These are phyloP conservation scores for Chrysosporium queenslandicum DNA, from an alignment of 2,329 filamentous ascomycete species.

Conservation along the genomic window DNA sequence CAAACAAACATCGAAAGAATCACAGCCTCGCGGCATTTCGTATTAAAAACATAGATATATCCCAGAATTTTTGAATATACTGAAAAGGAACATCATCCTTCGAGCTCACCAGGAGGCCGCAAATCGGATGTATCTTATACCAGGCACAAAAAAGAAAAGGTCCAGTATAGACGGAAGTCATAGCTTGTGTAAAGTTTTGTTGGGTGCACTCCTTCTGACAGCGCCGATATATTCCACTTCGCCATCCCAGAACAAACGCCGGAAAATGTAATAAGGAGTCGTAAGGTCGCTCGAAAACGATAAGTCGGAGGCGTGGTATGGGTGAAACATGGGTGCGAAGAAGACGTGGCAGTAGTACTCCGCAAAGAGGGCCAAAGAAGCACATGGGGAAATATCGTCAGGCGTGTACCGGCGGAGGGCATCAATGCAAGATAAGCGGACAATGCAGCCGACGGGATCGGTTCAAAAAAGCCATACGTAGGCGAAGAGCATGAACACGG, in stretches of 20 bases:
- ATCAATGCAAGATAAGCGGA: no score
- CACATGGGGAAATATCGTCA: background rate
- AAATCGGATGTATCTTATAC: background rate
- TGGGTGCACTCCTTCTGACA: background rate
- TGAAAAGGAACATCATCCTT: background rate
- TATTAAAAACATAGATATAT: background rate
- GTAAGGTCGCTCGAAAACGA: background rate
- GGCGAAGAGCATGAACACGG: constrained; percentile 70
- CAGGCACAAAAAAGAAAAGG: background rate
- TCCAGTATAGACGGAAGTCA: background rate
- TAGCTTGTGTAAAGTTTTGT: background rate
- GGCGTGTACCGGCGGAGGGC: background rate
- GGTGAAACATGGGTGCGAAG: background rate
- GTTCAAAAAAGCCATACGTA: constrained; percentile 82
- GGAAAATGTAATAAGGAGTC: background rate
- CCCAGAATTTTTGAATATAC: background rate
- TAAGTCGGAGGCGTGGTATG: background rate
- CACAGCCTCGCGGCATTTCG: background rate
- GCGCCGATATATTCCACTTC: background rate
- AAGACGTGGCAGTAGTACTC: background rate
- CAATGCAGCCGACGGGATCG: background rate
- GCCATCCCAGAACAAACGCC: constrained; percentile 5
- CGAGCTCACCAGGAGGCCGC: constrained; percentile 4
- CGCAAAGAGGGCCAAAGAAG: background rate
- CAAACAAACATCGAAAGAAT: no score